Evolutionary conservation across 164 flowering plant genomes (phyloP), one percentile per base, ranked within the genome.

Genomic region (Stephania japonica): DNA sequence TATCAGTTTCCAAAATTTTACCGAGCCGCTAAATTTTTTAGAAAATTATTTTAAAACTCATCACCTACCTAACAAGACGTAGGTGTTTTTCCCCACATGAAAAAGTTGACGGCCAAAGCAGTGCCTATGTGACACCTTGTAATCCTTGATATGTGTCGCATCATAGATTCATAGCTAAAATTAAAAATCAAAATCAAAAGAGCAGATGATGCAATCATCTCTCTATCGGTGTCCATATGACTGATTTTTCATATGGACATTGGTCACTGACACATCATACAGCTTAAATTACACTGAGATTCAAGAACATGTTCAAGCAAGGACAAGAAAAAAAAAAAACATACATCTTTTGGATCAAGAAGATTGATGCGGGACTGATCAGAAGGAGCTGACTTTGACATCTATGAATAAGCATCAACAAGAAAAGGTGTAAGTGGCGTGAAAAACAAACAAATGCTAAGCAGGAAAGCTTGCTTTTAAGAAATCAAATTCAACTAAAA

Each of bases 331-430:
- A 32, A 4, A 32, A 4, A 32, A 32, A 21, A 10, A 62, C 14
- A 18, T 65, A 82, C 98, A 88, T 93, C 98, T 83, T 92, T 95
- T 65, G 97, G 76, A 72, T 95, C 99, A 14, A 95, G 91, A 78
- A 95, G 91, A 80, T 92, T 95, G 81, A 95, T 92, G 53, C 98
- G 86, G 44, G 97, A 95, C 71, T 83, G 98, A 76, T 95, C 99
- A 69, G 99, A 92, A 70, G 96, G 88, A 50, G 94, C 92, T 68
- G 98, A 95, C 80, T 95, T 93, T 70, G 99, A 95, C 99, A 95
- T 95, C 99, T 95, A 75, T 26, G 77, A n/a, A 74, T 24, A 70
- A 62, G 69, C 77, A 75, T n/a, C 76, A 68, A 78, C 1, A 12
- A 42, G 24, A 75, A 59, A 42, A 0, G 38, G 68, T 78, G 63